Evolutionary conservation across 108 stramenopile genomes (phyloP).

Genomic region (Skeletonema menzelii): DNA sequence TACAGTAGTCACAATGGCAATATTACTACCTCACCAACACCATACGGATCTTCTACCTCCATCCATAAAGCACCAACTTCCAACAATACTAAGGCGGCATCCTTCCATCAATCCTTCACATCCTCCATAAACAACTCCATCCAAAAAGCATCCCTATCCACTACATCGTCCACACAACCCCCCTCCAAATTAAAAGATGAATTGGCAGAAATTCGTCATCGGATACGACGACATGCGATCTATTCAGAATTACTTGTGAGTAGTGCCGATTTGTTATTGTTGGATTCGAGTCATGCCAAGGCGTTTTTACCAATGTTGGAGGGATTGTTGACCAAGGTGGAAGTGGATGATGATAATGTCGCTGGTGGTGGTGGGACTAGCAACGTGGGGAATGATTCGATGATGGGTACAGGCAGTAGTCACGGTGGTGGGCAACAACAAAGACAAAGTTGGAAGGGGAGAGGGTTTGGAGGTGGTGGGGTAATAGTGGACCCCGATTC

Average conservation of each 20-base stretch:
- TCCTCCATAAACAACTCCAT: constrained; percentile 27
- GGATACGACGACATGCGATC: constrained; percentile 66
- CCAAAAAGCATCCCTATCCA: constrained; percentile 9
- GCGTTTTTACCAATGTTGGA: constrained; percentile 80
- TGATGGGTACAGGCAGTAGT: neutral
- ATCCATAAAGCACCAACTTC: neutral
- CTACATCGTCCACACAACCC: constrained; percentile 10
- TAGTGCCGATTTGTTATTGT: constrained; percentile 59
- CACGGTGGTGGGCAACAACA: constrained; percentile 8
- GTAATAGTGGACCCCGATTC: neutral
- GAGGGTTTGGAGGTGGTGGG: constrained; percentile 45
- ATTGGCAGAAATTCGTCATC: constrained; percentile 55
- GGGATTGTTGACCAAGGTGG: constrained; percentile 40
- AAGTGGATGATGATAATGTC: constrained; percentile 6
- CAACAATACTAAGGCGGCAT: neutral
- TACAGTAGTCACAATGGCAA: neutral
- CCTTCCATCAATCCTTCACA: constrained; percentile 20
- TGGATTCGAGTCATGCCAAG: constrained; percentile 67
- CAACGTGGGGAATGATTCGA: neutral
- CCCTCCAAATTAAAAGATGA: constrained; percentile 20
- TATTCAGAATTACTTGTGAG: constrained; percentile 58
- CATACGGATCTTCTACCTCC: neutral
- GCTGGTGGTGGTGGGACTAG: neutral
- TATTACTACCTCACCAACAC: constrained; percentile 2
- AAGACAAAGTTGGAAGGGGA: constrained; percentile 45